These are phyloP conservation scores for Bacterosira constricta DNA, from an alignment of 108 stramenopile species.

Conservation along the genomic window DNA sequence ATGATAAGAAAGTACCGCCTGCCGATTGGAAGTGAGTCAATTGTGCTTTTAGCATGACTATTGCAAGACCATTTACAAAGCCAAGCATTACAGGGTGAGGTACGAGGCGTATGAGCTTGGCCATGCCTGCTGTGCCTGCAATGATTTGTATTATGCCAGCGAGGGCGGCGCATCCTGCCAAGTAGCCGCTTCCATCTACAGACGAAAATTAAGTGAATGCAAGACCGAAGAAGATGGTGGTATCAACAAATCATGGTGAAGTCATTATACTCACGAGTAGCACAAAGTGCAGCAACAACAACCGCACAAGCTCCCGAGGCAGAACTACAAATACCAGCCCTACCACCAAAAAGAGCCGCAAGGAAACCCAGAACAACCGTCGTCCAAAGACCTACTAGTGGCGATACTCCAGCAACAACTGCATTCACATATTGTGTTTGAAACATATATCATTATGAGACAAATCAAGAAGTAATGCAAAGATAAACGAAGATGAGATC, in stretches of 20 bases:
- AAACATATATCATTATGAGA: no score
- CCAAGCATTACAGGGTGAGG: slow-evolving; percentile 93
- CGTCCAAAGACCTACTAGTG: slow-evolving; percentile 85
- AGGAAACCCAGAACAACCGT: slow-evolving; percentile 86
- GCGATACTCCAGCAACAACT: slow-evolving; percentile 70
- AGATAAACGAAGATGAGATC: background rate
- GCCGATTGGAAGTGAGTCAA: slow-evolving; percentile 70
- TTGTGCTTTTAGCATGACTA: slow-evolving; percentile 91
- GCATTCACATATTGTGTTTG: background rate
- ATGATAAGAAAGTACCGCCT: slow-evolving; percentile 48
- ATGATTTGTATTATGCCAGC: slow-evolving; percentile 79
- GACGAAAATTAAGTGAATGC: background rate
- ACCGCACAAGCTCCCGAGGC: slow-evolving; percentile 87
- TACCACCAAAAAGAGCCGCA: slow-evolving; percentile 78
- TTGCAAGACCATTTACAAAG: slow-evolving; percentile 90
- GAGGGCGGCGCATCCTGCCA: slow-evolving; percentile 79
- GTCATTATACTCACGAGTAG: slow-evolving; percentile 6
- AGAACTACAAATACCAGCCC: slow-evolving; percentile 82
- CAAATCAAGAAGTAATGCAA: slow-evolving; percentile 1
- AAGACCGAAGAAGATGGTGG: background rate
- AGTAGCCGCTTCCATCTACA: slow-evolving; percentile 68
- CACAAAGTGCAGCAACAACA: slow-evolving; percentile 79
- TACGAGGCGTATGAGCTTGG: slow-evolving; percentile 80
- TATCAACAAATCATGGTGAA: background rate
- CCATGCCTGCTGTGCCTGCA: slow-evolving; percentile 64